phyloP scores from a whole-genome alignment of 441 rosid species.

The Gossypium lobatum region DNA sequence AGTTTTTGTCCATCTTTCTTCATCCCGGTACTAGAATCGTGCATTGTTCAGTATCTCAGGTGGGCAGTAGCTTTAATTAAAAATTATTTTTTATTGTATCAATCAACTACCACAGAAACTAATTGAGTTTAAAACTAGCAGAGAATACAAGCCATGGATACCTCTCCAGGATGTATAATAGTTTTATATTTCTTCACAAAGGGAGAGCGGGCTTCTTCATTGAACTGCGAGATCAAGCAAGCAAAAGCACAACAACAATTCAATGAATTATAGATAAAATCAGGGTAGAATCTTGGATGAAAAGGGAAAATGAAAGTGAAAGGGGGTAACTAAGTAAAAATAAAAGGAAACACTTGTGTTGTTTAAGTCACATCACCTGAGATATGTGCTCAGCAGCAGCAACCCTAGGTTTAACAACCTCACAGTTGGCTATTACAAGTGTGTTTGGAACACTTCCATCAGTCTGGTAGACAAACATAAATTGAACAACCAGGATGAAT shows the following conservation, averaged over 20 bases:
- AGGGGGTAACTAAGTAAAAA: no score
- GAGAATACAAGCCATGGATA: slow-evolving; percentile 15
- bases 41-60: background rate
- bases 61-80: background rate
- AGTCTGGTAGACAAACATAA: slow-evolving; percentile 38
- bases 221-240: slow-evolving; percentile 37
- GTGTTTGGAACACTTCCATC: slow-evolving; percentile 81
- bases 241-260: background rate
- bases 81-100: background rate
- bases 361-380: slow-evolving; percentile 35
- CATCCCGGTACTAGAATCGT: background rate
- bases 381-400: slow-evolving; percentile 78
- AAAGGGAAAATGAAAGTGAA: background rate
- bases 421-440: slow-evolving; percentile 71
- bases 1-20: background rate
- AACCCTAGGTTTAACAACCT: slow-evolving; percentile 74
- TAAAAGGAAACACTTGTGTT: background rate
- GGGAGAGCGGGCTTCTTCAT: slow-evolving; percentile 78
- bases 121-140: background rate
- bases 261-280: slow-evolving; percentile 1
- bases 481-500: slow-evolving; percentile 7
- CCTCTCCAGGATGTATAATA: slow-evolving; percentile 85
- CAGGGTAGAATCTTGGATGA: background rate
- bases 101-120: background rate
- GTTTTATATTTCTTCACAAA: slow-evolving; percentile 80